phyloP scores from a whole-genome alignment of 441 rosid genomes.

The Jatropha multifida region DNA sequence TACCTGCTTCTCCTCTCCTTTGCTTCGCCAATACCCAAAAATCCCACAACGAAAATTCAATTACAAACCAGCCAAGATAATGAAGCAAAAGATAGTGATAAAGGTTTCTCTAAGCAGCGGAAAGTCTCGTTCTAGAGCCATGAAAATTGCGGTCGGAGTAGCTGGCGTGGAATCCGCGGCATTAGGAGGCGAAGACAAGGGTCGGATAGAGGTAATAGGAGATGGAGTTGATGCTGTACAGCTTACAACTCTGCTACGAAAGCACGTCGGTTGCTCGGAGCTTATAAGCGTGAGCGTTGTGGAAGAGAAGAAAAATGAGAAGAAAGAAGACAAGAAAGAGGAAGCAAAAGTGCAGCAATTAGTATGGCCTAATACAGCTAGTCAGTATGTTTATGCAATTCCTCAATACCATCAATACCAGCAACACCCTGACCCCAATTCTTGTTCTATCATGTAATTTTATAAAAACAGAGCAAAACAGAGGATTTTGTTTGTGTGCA shows the following conservation, averaged over 20 bases:
- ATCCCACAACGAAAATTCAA: too few relatives aligned
- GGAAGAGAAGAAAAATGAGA: background rate
- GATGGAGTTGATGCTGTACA: conserved; percentile 38
- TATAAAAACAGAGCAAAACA: background rate
- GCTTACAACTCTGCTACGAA: conserved; percentile 38
- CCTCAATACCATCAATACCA: conserved; percentile 3
- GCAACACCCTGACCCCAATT: conserved; percentile 7
- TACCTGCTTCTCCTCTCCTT: too few relatives aligned
- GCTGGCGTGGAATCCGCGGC: conserved; percentile 44
- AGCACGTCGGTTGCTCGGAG: conserved; percentile 43
- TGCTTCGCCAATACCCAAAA: too few relatives aligned
- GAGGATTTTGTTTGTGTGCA: too few relatives aligned
- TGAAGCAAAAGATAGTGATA: conserved; percentile 38
- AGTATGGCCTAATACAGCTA: conserved; percentile 4
- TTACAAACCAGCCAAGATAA: background rate
- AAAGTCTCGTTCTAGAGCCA: conserved; percentile 33
- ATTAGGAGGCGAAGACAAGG: conserved; percentile 44
- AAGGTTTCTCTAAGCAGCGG: conserved; percentile 19
- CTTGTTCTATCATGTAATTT: conserved; percentile 39
- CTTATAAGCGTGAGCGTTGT: conserved; percentile 11
- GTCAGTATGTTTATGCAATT: conserved; percentile 15
- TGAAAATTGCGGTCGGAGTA: conserved; percentile 32
- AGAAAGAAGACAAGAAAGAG: conserved; percentile 11
- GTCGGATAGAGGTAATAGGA: conserved; percentile 57
- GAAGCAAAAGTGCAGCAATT: background rate